These are phyloP conservation scores for Candida dajiaensis DNA, from an alignment of 805 yeast genomes.

Conservation along the genomic window DNA sequence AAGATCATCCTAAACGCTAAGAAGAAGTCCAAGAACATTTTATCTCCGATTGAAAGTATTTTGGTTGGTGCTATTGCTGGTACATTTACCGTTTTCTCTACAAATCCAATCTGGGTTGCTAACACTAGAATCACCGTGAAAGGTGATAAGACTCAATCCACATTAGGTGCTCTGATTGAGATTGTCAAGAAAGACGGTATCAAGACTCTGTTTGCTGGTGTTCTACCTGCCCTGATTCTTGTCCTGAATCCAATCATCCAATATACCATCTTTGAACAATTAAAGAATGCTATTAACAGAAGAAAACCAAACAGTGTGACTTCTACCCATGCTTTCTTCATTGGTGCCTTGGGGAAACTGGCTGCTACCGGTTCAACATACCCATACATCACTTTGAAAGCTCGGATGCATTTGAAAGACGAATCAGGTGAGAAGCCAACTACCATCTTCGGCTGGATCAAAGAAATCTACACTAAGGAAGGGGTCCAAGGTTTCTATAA, in stretches of 20 bases:
- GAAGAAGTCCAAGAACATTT: slow-evolving; percentile 12
- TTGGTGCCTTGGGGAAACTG: slow-evolving; percentile 88
- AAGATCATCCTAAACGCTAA: slow-evolving; percentile 33
- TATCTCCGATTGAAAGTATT: slow-evolving; percentile 22
- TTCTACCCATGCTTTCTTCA: slow-evolving; percentile 71
- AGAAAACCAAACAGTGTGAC: slow-evolving; percentile 45
- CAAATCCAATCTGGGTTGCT: slow-evolving; percentile 94
- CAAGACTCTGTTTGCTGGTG: slow-evolving; percentile 71
- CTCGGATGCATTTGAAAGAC: slow-evolving; percentile 76
- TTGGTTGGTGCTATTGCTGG: slow-evolving; percentile 71
- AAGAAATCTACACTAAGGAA: slow-evolving; percentile 57
- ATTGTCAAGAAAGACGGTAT: slow-evolving; percentile 70
- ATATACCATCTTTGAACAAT: slow-evolving; percentile 86
- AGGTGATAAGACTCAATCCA: slow-evolving; percentile 28
- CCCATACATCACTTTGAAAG: slow-evolving; percentile 85
- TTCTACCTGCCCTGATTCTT: slow-evolving; percentile 79
- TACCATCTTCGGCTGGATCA: slow-evolving; percentile 45
- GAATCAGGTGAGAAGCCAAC: slow-evolving; percentile 23
- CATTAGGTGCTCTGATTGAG: slow-evolving; percentile 52
- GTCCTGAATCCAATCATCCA: slow-evolving; percentile 89
- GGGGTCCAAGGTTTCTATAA: slow-evolving; percentile 75
- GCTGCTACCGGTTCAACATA: slow-evolving; percentile 86
- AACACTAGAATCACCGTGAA: slow-evolving; percentile 81
- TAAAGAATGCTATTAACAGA: slow-evolving; percentile 58
- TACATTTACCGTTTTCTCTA: slow-evolving; percentile 68